A percentile compares a stretch with the other conserved stretches of the same genome.
Evolutionary conservation across 305 asterid species (phyloP).

Genomic region (Solanum hybrid): DNA sequence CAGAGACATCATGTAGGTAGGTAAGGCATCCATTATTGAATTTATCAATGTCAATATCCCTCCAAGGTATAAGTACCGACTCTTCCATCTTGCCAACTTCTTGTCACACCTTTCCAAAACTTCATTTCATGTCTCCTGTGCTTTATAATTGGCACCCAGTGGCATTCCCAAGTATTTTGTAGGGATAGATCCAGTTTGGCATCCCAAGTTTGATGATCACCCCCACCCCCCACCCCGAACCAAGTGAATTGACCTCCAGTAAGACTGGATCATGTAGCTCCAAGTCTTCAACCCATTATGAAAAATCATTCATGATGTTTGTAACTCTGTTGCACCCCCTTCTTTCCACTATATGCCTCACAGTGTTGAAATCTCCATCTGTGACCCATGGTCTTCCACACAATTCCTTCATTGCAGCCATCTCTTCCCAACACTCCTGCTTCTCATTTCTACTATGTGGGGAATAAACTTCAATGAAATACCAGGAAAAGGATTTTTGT

Average conservation of each 20-base stretch:
- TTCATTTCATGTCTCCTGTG: too few relatives aligned
- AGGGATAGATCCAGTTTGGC: too few relatives aligned
- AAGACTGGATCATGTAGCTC: neutral
- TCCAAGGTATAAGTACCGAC: too few relatives aligned
- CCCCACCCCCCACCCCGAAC: neutral
- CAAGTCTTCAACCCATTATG: neutral
- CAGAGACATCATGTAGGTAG: too few relatives aligned
- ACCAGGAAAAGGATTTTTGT: neutral
- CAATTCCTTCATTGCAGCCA: neutral
- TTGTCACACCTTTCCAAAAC: too few relatives aligned
- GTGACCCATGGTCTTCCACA: neutral
- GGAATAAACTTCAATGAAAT: neutral
- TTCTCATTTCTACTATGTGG: neutral
- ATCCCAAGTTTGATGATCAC: neutral
- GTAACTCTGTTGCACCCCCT: neutral
- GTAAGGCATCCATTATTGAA: too few relatives aligned
- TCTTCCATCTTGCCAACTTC: too few relatives aligned
- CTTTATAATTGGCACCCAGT: too few relatives aligned
- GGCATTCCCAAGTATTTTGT: too few relatives aligned
- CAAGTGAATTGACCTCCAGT: neutral
- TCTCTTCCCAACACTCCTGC: neutral
- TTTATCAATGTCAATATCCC: too few relatives aligned
- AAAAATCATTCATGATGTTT: neutral
- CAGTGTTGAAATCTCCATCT: neutral
- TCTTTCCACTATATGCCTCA: neutral